Evolutionary conservation across 129 eudicot genomes (phyloP).

Genomic region (Logfia minima): DNA sequence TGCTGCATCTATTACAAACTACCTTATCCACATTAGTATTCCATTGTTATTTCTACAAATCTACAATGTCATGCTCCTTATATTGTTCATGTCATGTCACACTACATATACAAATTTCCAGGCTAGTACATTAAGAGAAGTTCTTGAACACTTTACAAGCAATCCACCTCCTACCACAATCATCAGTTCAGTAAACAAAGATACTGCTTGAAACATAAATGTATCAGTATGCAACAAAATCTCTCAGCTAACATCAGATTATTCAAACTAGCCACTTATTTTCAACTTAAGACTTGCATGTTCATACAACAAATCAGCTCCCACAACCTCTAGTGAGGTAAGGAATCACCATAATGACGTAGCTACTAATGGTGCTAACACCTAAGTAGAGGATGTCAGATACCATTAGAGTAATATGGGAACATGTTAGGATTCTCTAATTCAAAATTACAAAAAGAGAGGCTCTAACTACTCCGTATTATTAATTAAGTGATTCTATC

Average conservation of each 20-base stretch:
- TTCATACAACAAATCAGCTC: neutral
- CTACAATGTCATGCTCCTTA: neutral
- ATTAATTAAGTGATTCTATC: no score
- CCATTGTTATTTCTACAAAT: neutral
- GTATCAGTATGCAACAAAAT: neutral
- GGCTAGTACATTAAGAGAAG: neutral
- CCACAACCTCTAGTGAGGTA: neutral
- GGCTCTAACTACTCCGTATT: no score
- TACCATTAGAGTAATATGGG: no score
- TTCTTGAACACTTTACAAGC: neutral
- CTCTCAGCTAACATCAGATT: neutral
- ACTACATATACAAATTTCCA: neutral
- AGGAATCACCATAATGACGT: no score
- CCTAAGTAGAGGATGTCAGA: no score
- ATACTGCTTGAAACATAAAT: neutral
- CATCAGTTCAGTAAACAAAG: neutral
- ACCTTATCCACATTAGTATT: neutral
- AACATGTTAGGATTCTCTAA: no score
- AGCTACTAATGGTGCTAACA: no score
- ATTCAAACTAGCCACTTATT: neutral
- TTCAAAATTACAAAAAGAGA: no score
- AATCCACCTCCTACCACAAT: neutral
- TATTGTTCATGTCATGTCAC: neutral
- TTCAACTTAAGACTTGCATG: neutral
- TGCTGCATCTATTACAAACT: neutral